Conservation (phyloP, 306 rosid species). For the Vicia faba region DNA sequence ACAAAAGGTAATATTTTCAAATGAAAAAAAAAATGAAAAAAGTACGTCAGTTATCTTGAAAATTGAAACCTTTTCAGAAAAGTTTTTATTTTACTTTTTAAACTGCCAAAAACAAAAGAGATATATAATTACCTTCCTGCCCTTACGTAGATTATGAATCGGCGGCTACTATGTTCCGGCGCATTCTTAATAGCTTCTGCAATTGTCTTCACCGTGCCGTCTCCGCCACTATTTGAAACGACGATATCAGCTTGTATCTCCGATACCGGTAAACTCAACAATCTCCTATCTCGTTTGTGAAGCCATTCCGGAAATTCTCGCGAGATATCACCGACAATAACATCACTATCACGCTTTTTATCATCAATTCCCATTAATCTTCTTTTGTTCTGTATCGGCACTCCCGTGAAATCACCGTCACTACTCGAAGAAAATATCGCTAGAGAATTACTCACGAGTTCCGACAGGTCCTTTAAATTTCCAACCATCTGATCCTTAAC, state of each 20-base stretch:
- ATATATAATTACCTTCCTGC: constrained; percentile 76
- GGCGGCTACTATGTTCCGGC: constrained; percentile 56
- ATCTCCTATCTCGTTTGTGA: constrained; percentile 57
- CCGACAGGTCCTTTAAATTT: constrained; percentile 63
- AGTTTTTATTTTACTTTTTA: not conserved
- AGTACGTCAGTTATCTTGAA: constrained; percentile 36
- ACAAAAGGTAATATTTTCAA: not conserved
- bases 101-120: not conserved
- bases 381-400: constrained; percentile 73
- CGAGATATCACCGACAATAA: constrained; percentile 25
- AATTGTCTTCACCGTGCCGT: constrained; percentile 61
- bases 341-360: not conserved
- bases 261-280: constrained; percentile 58
- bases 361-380: constrained; percentile 51
- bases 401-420: constrained; percentile 60
- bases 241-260: constrained; percentile 72
- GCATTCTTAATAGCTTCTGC: constrained; percentile 77
- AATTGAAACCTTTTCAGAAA: constrained; percentile 9
- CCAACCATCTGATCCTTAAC: constrained; percentile 53
- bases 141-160: constrained; percentile 71
- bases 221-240: constrained; percentile 71
- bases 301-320: constrained; percentile 75
- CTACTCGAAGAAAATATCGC: constrained; percentile 62
- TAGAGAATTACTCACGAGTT: constrained; percentile 75
- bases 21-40: not conserved